A percentile compares a stretch with the other conserved stretches of the same genome.
Conservation (phyloP, 352 stramenopile genomes). For the Pythium biforme region DNA sequence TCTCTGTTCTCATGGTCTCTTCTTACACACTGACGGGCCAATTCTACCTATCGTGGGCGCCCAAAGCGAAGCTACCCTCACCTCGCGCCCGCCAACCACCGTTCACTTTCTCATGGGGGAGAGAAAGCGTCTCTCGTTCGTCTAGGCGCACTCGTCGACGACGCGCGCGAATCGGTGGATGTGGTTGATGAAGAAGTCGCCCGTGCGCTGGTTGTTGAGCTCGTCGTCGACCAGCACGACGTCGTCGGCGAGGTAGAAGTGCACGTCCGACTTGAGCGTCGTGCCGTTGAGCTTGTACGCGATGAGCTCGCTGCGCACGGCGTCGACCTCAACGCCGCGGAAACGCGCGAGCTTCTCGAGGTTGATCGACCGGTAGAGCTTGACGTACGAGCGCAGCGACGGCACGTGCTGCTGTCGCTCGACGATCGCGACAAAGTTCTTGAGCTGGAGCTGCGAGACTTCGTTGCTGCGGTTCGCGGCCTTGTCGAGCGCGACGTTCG, state of each 20-base stretch:
- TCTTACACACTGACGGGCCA: conserved; percentile 1
- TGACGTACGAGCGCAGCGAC: conserved; percentile 94
- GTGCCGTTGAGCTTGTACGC: conserved; percentile 70
- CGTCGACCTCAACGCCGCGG: conserved; percentile 71
- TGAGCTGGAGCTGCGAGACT: conserved; percentile 71
- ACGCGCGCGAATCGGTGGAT: conserved; percentile 87
- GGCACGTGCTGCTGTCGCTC: conserved; percentile 81
- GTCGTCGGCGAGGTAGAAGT: conserved; percentile 79
- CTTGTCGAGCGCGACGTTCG: conserved; percentile 60
- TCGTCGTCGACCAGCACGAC: conserved; percentile 86
- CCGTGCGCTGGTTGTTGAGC: conserved; percentile 80
- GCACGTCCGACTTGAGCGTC: conserved; percentile 71
- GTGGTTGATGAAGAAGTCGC: conserved; percentile 90
- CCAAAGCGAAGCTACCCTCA: neutral
- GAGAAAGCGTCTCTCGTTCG: neutral
- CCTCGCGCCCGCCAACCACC: neutral
- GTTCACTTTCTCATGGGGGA: neutral
- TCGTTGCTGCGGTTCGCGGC: conserved; percentile 51
- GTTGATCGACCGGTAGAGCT: conserved; percentile 96
- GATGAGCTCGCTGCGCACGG: conserved; percentile 75
- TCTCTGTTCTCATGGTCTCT: conserved; percentile 1
- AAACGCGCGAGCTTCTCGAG: conserved; percentile 94
- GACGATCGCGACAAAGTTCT: conserved; percentile 91
- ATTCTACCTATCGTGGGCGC: conserved; percentile 3
- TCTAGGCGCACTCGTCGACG: conserved; percentile 74